phyloP scores from a whole-genome alignment of 495 filamentous ascomycete genomes.

The Lasiosphaeriaceae sp. region DNA sequence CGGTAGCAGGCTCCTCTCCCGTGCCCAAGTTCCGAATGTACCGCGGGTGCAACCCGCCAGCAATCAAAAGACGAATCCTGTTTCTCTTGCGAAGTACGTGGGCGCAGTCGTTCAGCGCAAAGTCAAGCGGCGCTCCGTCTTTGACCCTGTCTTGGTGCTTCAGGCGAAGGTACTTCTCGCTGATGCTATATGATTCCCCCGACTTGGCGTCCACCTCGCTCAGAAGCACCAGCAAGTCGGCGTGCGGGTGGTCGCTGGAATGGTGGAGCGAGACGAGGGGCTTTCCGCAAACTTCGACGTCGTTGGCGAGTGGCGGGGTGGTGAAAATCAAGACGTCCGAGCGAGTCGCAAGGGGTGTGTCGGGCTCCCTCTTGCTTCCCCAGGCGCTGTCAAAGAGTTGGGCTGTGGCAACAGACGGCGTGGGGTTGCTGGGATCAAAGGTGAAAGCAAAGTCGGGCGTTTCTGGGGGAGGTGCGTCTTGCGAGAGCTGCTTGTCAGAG shows the following conservation, averaged over 20 bases:
- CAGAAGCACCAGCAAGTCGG: not conserved
- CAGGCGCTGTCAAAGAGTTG: not conserved
- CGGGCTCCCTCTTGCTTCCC: not conserved
- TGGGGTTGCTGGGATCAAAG: not conserved
- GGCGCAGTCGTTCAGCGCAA: not conserved
- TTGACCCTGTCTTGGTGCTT: not conserved
- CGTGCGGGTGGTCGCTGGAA: not conserved
- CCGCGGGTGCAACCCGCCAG: not conserved
- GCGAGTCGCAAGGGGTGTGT: not conserved
- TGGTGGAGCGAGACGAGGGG: not conserved
- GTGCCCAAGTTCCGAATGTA: not conserved
- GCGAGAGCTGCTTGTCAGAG: not conserved
- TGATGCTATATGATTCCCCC: not conserved
- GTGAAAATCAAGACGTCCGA: not conserved
- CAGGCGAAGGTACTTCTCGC: not conserved
- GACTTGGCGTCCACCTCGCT: not conserved
- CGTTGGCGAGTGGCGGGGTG: not conserved
- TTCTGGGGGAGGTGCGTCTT: not conserved
- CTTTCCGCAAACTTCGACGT: not conserved
- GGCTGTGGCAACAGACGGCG: not conserved
- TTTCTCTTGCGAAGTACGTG: not conserved
- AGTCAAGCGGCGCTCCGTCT: not conserved
- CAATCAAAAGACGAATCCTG: not conserved
- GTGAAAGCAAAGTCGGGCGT: not conserved
- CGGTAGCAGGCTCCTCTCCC: not conserved